Base-by-base conservation (phyloP, 768 basidiomycete genomes). In the Lentinula boryana region DNA sequence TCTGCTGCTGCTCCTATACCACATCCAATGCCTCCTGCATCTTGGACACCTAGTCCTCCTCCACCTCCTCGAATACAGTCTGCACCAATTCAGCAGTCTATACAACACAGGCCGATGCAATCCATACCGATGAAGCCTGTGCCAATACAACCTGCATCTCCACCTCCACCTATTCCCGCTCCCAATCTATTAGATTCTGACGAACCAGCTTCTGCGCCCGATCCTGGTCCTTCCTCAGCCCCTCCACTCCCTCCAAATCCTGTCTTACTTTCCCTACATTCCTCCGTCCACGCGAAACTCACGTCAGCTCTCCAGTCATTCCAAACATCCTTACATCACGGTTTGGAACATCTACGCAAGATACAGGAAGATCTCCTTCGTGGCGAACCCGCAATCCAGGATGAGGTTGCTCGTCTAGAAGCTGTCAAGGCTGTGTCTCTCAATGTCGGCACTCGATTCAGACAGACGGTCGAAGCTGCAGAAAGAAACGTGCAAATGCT, bases 321-420 rank as follows among this genome's bases (percentile, higher is more conserved):
- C 31, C 75, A 86, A 10, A 78, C 86, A 66, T 81, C 84, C 51
- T 74, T 90, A 68, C 73, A 78, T 57, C 72, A 84, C 61, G 88
- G 92, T 70, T 78, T 84, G 56, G 88, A 92, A 70, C 83, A 88
- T 50, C 78, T 97, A 59, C 86, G 88, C 46, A 84, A 89, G 48
- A 85, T 95, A 64, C 89, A 93, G 68, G 74, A 83, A 43, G 94
- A 98, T 76, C 84, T 98, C 65, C 82, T 89, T 51, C 83, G 88
- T 61, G 97, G 95, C 3, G 90, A 89, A 71, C 95, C 96, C 48
- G 96, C 96, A 9, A 91, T 99, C 63, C 84, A 86, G 56, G 97
- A 99, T 75, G 97, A 99, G 76, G 96, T 94, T 91, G 91, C 86
- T 2, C 82, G 97, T 15, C 78, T 99, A 41, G 90, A 92, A 75